These are phyloP conservation scores for Fusarium sp. DNA, from an alignment of 2,329 filamentous ascomycete genomes.

Conservation along the genomic window DNA sequence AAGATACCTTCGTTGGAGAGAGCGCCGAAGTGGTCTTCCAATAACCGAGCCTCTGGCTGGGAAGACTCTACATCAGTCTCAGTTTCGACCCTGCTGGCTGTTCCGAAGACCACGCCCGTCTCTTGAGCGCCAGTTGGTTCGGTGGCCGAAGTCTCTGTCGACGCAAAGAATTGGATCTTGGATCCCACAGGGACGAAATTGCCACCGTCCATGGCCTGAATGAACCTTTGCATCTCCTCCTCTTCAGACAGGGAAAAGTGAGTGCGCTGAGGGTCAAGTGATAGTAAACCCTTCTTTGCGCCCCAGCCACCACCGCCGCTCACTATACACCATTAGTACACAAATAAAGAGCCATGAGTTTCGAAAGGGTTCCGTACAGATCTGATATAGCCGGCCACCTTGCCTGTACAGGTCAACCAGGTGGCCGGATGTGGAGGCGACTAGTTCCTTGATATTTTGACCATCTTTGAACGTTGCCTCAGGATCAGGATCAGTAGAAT, in stretches of 20 bases:
- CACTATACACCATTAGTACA: slow-evolving; percentile 55
- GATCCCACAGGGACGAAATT: slow-evolving; percentile 72
- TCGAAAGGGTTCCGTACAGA: slow-evolving; percentile 43
- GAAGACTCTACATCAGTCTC: slow-evolving; percentile 5
- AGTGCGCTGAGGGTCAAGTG: slow-evolving; percentile 75
- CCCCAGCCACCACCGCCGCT: slow-evolving; percentile 90
- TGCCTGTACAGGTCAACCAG: slow-evolving; percentile 52
- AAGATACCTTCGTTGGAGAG: slow-evolving; percentile 71
- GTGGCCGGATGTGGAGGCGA: slow-evolving; percentile 42
- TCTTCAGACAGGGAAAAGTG: slow-evolving; percentile 60
- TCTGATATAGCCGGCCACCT: slow-evolving; percentile 59
- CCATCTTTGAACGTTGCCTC: slow-evolving; percentile 36
- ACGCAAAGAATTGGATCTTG: slow-evolving; percentile 73
- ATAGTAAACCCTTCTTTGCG: slow-evolving; percentile 79
- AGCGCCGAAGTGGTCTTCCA: slow-evolving; percentile 68
- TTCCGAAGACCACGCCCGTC: slow-evolving; percentile 49
- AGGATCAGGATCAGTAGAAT: slow-evolving; percentile 32
- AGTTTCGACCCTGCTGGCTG: slow-evolving; percentile 40
- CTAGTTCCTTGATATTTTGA: slow-evolving; percentile 36
- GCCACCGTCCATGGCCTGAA: slow-evolving; percentile 58
- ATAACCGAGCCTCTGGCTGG: slow-evolving; percentile 27
- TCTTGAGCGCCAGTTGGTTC: slow-evolving; percentile 21
- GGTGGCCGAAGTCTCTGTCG: slow-evolving; percentile 46
- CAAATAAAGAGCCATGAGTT: neutral
- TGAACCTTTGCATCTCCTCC: slow-evolving; percentile 65